Base-by-base conservation (phyloP, 208 protist species). In the Tetramitus jugosus region DNA sequence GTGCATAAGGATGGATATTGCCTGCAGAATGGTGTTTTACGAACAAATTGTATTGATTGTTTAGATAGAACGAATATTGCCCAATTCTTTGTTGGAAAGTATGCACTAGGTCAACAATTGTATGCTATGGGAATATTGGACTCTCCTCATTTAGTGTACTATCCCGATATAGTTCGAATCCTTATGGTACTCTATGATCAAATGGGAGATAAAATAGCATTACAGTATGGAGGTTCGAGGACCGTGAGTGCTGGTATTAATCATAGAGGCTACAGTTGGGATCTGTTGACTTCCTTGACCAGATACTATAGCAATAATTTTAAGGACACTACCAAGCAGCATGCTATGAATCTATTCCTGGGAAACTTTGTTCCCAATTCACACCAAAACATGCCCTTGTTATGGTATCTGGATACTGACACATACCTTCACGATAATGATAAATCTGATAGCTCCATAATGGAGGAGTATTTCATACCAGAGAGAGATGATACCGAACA, bases 251-350 rank as follows among this genome's bases (percentile, higher is more conserved):
- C 87, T 7, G 90, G 90, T 33, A 89, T 94, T 71, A 79, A 94
- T 43, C 83, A 93, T 79, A 84, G 89, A 60, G 42, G 42, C 23
- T 6, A 23, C 1, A 39, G 29, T 6, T 13, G 2, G 7, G 67
- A 74, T 53, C 1, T 74, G 23, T 39, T 74, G 26, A 74, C 67
- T 87, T 84, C 83, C 6, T 79, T 95, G 60, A 89, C 90, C 81
- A 85, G 92, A 20, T 86, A 93, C 20, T 95, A 93, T 81, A 83
- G 88, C 77, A 95, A 94, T 80, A 81, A 90, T 37, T 80, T 94
- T 67, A 79, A 82, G 49, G 92, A 95, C 76, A 74, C 81, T 3
- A 84, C 88, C 26, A 93, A 92, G 76, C 92, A 93, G 80, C 65
- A 81, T 42, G 81, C 81, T 2, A 81, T 94, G 29, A 92, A 93